These are phyloP conservation scores for Saturnispora gosingensis DNA, from an alignment of 805 yeast genomes.

Conservation along the genomic window DNA sequence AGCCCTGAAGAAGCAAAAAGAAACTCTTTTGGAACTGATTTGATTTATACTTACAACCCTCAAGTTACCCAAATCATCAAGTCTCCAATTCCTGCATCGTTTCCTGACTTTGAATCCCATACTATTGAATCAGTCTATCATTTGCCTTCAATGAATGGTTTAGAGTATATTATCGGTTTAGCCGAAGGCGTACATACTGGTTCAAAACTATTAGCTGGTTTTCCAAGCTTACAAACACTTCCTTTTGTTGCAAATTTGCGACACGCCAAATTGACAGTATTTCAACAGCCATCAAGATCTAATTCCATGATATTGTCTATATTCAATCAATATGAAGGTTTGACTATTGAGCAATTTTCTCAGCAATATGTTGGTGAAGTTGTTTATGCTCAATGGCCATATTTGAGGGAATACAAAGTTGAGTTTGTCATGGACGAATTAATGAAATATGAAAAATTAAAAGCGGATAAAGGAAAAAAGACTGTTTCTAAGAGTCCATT, in stretches of 20 bases:
- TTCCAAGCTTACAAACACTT: constrained; percentile 73
- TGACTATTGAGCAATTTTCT: constrained; percentile 56
- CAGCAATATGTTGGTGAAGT: constrained; percentile 49
- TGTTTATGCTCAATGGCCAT: constrained; percentile 87
- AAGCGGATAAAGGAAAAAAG: constrained; percentile 23
- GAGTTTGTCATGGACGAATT: constrained; percentile 49
- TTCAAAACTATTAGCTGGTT: constrained; percentile 70
- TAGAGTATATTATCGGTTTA: constrained; percentile 43
- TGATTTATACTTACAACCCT: constrained; percentile 66
- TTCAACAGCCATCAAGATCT: constrained; percentile 77
- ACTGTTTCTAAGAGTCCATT: constrained; percentile 27
- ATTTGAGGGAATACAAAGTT: constrained; percentile 69
- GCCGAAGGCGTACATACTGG: constrained; percentile 63
- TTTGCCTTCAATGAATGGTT: constrained; percentile 39
- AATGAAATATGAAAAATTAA: constrained; percentile 36
- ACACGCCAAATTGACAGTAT: constrained; percentile 60
- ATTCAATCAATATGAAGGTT: constrained; percentile 43
- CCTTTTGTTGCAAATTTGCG: constrained; percentile 49
- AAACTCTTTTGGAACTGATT: constrained; percentile 64
- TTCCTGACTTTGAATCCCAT: constrained; percentile 69
- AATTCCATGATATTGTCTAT: constrained; percentile 69
- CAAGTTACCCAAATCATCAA: constrained; percentile 58
- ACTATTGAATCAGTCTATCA: constrained; percentile 56
- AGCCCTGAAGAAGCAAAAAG: constrained; percentile 63
- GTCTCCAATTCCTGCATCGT: constrained; percentile 69